These are phyloP conservation scores for Hsuehochloa calcarea DNA, from an alignment of 176 grass and related monocot species.

Conservation along the genomic window DNA sequence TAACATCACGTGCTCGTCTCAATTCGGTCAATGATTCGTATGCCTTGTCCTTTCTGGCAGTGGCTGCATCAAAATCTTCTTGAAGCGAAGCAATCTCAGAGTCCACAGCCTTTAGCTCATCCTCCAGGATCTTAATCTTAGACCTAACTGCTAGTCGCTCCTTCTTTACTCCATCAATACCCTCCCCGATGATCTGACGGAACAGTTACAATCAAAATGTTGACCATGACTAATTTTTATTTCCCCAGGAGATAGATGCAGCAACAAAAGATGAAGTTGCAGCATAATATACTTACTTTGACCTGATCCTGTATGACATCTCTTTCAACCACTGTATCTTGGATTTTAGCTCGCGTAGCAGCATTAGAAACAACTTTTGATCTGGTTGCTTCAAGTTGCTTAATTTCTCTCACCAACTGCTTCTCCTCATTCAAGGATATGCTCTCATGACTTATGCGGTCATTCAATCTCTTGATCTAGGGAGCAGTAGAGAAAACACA, in stretches of 20 bases:
- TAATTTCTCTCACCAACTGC: slow-evolving; percentile 81
- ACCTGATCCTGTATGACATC: slow-evolving; percentile 82
- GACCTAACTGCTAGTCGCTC: slow-evolving; percentile 59
- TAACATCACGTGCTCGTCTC: slow-evolving; percentile 46
- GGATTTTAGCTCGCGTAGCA: slow-evolving; percentile 73
- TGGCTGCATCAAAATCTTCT: slow-evolving; percentile 48
- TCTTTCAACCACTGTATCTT: slow-evolving; percentile 75
- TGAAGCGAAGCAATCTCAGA: slow-evolving; percentile 44
- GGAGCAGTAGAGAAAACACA: slow-evolving; percentile 22
- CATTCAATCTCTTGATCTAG: slow-evolving; percentile 79
- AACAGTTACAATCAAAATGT: slow-evolving; percentile 21
- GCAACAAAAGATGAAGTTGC: slow-evolving; percentile 11
- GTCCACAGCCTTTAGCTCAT: slow-evolving; percentile 48
- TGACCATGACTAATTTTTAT: background rate
- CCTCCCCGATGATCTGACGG: slow-evolving; percentile 47
- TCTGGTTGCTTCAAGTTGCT: slow-evolving; percentile 84
- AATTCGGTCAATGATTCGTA: slow-evolving; percentile 48
- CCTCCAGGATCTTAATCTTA: slow-evolving; percentile 66
- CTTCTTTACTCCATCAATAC: slow-evolving; percentile 64
- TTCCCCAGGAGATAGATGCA: slow-evolving; percentile 15
- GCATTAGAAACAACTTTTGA: slow-evolving; percentile 68
- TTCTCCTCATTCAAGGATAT: slow-evolving; percentile 89
- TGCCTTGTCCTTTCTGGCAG: slow-evolving; percentile 57
- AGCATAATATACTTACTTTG: slow-evolving; percentile 62
- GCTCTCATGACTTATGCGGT: slow-evolving; percentile 87